A percentile compares a stretch with the other conserved stretches of the same genome.
Evolutionary conservation across 352 stramenopile genomes (phyloP).

Genomic region (Hyaloperonospora brassicae): DNA sequence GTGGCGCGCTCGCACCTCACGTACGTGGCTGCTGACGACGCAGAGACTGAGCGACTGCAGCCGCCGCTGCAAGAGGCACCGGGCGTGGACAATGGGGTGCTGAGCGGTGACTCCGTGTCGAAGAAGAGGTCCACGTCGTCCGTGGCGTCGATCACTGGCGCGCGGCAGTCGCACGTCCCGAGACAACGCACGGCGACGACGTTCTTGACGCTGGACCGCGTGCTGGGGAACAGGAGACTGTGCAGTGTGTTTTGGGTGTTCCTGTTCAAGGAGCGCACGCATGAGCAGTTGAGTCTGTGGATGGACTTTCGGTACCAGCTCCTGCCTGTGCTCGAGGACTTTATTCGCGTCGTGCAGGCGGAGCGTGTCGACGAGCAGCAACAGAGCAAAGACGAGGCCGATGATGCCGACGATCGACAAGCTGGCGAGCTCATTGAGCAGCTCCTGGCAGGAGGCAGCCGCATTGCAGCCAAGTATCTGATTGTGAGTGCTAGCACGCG

Average conservation of each 20-base stretch:
- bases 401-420: conserved; percentile 21
- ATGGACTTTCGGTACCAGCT: conserved; percentile 77
- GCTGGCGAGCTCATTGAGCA: conserved; percentile 65
- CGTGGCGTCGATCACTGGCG: conserved; percentile 18
- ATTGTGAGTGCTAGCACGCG: conserved; percentile 38
- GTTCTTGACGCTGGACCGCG: conserved; percentile 64
- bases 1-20: conserved; percentile 49
- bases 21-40: conserved; percentile 20
- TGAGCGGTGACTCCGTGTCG: not conserved
- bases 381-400: conserved; percentile 20
- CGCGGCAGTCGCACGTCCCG: conserved; percentile 8
- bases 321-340: conserved; percentile 50
- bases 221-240: conserved; percentile 64
- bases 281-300: conserved; percentile 76
- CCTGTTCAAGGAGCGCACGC: conserved; percentile 77
- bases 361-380: conserved; percentile 29
- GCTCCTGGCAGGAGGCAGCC: conserved; percentile 42
- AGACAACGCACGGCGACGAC: conserved; percentile 29
- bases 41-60: conserved; percentile 1
- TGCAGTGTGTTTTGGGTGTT: conserved; percentile 86
- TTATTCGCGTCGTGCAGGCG: conserved; percentile 34
- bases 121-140: conserved; percentile 10
- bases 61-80: not conserved
- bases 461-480: conserved; percentile 61
- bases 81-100: too few species aligned